Conservation (phyloP, 495 filamentous ascomycete species). For the Lichenothelia convexa region DNA sequence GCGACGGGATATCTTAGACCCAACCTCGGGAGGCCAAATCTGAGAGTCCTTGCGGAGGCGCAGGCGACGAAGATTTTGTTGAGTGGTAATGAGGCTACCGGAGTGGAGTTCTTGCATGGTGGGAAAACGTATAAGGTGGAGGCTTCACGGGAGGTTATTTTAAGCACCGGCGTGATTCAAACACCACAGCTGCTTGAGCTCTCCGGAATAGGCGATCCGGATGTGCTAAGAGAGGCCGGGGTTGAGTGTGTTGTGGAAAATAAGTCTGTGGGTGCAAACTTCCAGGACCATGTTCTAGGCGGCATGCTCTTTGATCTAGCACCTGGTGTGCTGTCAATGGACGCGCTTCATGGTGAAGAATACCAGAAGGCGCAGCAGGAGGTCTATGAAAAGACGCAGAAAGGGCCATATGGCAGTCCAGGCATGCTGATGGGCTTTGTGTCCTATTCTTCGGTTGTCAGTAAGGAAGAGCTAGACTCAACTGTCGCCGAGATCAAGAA, state of each 20-base stretch:
- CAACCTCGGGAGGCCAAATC: conserved; percentile 8
- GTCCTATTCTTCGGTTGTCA: conserved; percentile 11
- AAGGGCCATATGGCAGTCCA: conserved; percentile 15
- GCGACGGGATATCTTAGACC: conserved; percentile 8
- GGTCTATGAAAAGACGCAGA: conserved; percentile 11
- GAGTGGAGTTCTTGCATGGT: conserved; percentile 24
- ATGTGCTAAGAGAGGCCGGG: conserved; percentile 9
- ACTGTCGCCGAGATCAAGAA: conserved; percentile 12
- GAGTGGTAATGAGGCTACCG: conserved; percentile 21
- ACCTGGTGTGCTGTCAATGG: conserved; percentile 8
- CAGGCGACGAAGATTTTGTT: conserved; percentile 5
- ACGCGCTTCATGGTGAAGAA: conserved; percentile 9
- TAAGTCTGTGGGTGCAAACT: conserved; percentile 11
- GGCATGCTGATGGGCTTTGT: conserved; percentile 19
- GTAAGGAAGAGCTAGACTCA: conserved; percentile 9
- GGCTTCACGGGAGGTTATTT: conserved; percentile 12
- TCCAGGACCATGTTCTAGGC: conserved; percentile 14
- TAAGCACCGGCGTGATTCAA: conserved; percentile 11
- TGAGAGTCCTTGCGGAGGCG: conserved; percentile 10
- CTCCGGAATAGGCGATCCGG: conserved; percentile 15
- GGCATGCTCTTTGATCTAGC: conserved; percentile 11
- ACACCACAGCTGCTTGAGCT: conserved; percentile 16
- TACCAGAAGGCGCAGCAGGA: conserved; percentile 11
- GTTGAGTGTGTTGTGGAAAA: conserved; percentile 10
- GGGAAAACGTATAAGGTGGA: conserved; percentile 10